These are phyloP conservation scores for Helminthosporium solani DNA, from an alignment of 2,329 filamentous ascomycete species.

Conservation along the genomic window DNA sequence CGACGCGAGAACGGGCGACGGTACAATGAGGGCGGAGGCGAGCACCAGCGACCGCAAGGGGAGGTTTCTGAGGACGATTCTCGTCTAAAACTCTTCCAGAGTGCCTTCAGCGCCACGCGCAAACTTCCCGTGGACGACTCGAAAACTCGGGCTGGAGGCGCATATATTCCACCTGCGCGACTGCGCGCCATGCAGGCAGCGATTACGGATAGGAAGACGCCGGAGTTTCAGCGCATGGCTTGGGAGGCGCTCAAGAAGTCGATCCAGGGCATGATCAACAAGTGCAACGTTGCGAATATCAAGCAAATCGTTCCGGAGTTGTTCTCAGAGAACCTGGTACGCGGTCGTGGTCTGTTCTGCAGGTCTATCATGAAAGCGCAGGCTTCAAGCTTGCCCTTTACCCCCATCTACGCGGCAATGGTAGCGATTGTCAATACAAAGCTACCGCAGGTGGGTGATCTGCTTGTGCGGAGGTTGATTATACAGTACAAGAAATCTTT, in stretches of 20 bases:
- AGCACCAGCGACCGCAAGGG: slow-evolving; percentile 15
- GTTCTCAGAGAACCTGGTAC: slow-evolving; percentile 89
- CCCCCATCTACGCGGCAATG: slow-evolving; percentile 94
- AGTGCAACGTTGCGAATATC: slow-evolving; percentile 97
- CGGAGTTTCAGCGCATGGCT: slow-evolving; percentile 98
- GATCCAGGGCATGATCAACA: slow-evolving; percentile 98
- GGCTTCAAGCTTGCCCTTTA: slow-evolving; percentile 91
- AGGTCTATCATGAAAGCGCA: slow-evolving; percentile 98
- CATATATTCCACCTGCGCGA: slow-evolving; percentile 91
- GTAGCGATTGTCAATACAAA: slow-evolving; percentile 97
- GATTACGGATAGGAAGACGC: slow-evolving; percentile 93
- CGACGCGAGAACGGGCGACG: slow-evolving; percentile 64
- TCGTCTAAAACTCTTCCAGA: slow-evolving; percentile 40
- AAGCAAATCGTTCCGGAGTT: slow-evolving; percentile 95
- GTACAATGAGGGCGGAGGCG: slow-evolving; percentile 38
- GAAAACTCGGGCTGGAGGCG: slow-evolving; percentile 90
- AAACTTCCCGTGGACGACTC: slow-evolving; percentile 89
- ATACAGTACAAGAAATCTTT: slow-evolving; percentile 95
- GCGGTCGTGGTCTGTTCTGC: slow-evolving; percentile 89
- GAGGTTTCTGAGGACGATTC: slow-evolving; percentile 35
- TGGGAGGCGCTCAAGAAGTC: slow-evolving; percentile 99
- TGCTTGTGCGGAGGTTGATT: slow-evolving; percentile 80
- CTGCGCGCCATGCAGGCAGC: slow-evolving; percentile 90
- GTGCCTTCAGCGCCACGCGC: slow-evolving; percentile 52
- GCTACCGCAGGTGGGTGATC: slow-evolving; percentile 87